Conservation (phyloP, 371 early-diverging fungal genomes). For the Mucor lusitanicus region DNA sequence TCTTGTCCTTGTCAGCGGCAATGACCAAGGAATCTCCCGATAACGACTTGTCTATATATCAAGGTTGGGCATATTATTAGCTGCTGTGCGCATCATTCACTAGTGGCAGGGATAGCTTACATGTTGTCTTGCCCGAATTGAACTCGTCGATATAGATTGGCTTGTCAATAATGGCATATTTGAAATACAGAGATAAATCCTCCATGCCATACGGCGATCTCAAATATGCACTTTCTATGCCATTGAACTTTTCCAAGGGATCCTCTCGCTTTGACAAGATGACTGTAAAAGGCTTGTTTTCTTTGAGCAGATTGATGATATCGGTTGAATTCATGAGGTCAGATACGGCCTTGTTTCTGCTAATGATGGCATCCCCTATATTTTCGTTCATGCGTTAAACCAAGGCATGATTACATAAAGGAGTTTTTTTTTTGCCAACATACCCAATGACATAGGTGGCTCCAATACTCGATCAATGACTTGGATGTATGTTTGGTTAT, state of each 20-base stretch:
- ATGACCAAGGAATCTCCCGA: conserved; percentile 37
- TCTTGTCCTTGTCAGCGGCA: conserved; percentile 18
- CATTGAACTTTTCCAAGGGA: conserved; percentile 36
- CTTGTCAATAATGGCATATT: conserved; percentile 25
- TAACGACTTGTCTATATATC: conserved; percentile 35
- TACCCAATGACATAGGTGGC: conserved; percentile 31
- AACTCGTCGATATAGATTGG: conserved; percentile 25
- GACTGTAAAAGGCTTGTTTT: conserved; percentile 51
- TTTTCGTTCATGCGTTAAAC: neutral
- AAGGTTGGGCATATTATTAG: neutral
- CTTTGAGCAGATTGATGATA: conserved; percentile 14
- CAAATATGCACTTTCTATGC: conserved; percentile 44
- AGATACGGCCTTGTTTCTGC: conserved; percentile 10
- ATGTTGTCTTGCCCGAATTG: conserved; percentile 27
- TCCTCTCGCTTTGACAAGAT: conserved; percentile 35
- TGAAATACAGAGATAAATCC: conserved; percentile 31
- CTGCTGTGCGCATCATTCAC: neutral
- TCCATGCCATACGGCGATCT: conserved; percentile 34
- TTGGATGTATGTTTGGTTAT: conserved; percentile 33
- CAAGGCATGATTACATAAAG: neutral
- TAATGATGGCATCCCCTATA: conserved; percentile 19
- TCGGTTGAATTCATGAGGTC: conserved; percentile 16
- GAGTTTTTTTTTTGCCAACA: neutral
- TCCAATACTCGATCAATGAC: conserved; percentile 27
- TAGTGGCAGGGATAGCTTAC: neutral